Evolutionary conservation across 202 grass and related monocot genomes (phyloP).

Genomic region (Dendrocalamus latiflorus): DNA sequence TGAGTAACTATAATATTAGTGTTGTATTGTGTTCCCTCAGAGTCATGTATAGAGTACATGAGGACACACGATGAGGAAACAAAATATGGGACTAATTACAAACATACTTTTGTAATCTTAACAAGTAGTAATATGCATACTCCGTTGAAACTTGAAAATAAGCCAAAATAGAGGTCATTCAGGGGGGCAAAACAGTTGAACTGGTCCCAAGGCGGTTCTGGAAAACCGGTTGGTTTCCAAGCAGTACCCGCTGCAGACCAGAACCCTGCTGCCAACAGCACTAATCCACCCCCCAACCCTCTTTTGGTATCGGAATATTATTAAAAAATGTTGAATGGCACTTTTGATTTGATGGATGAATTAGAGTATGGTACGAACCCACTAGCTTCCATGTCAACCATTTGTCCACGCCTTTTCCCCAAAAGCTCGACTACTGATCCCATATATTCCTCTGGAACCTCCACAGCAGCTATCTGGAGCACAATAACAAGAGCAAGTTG

Average conservation of each 20-base stretch:
- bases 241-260: background rate
- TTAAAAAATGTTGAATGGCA: background rate
- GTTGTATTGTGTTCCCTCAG: background rate
- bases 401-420: conserved; percentile 86
- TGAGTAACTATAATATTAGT: background rate
- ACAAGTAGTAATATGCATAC: background rate
- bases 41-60: background rate
- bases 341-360: conserved; percentile 8
- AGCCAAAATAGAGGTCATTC: background rate
- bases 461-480: conserved; percentile 84
- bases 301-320: background rate
- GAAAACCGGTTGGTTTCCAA: background rate
- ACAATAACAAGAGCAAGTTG: conserved; percentile 18
- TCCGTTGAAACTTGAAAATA: background rate
- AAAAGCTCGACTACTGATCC: conserved; percentile 91
- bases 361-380: conserved; percentile 46
- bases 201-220: background rate
- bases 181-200: background rate
- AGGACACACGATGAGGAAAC: background rate
- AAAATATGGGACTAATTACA: background rate
- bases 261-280: background rate
- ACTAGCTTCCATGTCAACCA: conserved; percentile 89
- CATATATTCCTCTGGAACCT: conserved; percentile 87
- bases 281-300: background rate
- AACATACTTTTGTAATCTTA: background rate